phyloP scores from a whole-genome alignment of 1,284 basidiomycete species.

The Grifola frondosa region DNA sequence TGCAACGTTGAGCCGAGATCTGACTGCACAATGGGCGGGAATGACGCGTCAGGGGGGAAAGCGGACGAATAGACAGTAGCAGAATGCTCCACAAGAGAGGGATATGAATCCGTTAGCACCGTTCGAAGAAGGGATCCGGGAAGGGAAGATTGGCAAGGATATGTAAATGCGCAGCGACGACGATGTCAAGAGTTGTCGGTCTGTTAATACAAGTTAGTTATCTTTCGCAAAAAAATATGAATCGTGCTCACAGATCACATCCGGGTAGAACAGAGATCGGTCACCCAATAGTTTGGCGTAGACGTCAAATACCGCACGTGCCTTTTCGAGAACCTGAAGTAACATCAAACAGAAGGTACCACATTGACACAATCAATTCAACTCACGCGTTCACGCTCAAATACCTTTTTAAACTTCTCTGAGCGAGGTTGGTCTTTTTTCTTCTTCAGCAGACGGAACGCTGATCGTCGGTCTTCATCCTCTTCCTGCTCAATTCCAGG shows the following conservation, averaged over 20 bases:
- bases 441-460: constrained; percentile 32
- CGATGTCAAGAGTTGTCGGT: constrained; percentile 59
- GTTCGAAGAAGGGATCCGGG: constrained; percentile 58
- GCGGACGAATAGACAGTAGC: constrained; percentile 43
- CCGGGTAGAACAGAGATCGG: constrained; percentile 54
- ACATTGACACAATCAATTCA: too few species aligned
- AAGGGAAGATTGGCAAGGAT: constrained; percentile 58
- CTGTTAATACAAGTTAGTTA: constrained; percentile 33
- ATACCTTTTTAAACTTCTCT: constrained; percentile 45
- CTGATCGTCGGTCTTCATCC: constrained; percentile 31
- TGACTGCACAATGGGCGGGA: constrained; percentile 15
- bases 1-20: constrained; percentile 22
- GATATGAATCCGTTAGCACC: constrained; percentile 54
- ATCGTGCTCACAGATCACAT: constrained; percentile 9
- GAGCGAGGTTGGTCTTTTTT: constrained; percentile 28
- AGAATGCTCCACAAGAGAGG: constrained; percentile 56
- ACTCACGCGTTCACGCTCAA: constrained; percentile 64
- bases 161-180: constrained; percentile 66
- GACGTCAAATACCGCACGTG: constrained; percentile 53
- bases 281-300: constrained; percentile 54
- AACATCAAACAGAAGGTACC: too few species aligned
- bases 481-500: constrained; percentile 45
- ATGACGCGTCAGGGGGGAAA: constrained; percentile 24
- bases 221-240: not conserved
- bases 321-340: constrained; percentile 61